These are phyloP conservation scores for Aegilops tauschii DNA, from an alignment of 176 grass and related monocot species.

Conservation along the genomic window DNA sequence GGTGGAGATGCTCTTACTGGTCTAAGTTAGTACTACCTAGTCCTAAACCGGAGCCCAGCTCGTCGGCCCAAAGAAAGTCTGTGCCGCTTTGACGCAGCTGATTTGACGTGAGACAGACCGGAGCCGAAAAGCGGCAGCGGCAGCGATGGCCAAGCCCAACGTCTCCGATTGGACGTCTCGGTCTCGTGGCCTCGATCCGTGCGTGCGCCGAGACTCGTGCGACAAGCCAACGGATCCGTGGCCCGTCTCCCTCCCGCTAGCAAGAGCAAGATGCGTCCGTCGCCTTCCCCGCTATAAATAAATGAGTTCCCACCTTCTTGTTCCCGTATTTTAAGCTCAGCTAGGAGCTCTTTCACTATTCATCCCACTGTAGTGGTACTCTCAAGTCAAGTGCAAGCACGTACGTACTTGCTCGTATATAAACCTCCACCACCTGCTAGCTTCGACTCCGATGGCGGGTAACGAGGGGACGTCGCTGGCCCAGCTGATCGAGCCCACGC, in stretches of 20 bases:
- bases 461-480: background rate
- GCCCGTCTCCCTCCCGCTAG: background rate
- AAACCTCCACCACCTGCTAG: background rate
- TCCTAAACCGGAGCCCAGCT: too few species aligned
- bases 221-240: background rate
- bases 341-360: conserved; percentile 23
- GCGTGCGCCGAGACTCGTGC: background rate
- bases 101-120: conserved; percentile 5
- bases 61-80: too few species aligned
- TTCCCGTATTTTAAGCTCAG: conserved; percentile 13
- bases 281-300: conserved; percentile 11
- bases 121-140: background rate
- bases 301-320: background rate
- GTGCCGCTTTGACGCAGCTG: background rate
- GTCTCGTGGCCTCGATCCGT: background rate
- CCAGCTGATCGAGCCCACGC: background rate
- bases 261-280: too few species aligned
- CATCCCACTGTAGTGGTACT: background rate
- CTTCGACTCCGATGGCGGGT: background rate
- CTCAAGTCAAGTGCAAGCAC: background rate
- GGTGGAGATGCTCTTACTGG: too few species aligned
- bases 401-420: background rate
- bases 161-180: conserved; percentile 11
- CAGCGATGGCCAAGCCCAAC: background rate
- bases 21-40: too few species aligned